These are phyloP conservation scores for Chlorella sp. DNA, from an alignment of 139 green algal species.

Conservation along the genomic window DNA sequence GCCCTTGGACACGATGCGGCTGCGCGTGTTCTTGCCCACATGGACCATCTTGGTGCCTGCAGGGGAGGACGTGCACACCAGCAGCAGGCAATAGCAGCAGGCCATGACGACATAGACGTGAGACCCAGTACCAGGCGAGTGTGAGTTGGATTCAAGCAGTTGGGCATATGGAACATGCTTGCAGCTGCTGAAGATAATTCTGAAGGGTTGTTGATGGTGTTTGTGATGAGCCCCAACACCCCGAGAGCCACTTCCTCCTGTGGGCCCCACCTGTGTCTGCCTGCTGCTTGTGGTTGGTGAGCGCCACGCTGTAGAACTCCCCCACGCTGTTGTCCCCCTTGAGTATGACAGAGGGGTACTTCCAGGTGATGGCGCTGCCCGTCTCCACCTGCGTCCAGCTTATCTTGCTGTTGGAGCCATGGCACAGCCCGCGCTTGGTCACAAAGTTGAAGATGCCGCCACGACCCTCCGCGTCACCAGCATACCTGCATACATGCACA, in stretches of 20 bases:
- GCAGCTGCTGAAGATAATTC: too few species aligned
- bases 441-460: slow-evolving; percentile 99
- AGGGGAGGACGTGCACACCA: too few species aligned
- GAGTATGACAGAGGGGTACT: slow-evolving; percentile 94
- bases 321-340: slow-evolving; percentile 91
- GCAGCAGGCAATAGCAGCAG: too few species aligned
- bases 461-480: slow-evolving; percentile 80
- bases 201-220: too few species aligned
- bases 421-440: slow-evolving; percentile 96
- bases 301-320: slow-evolving; percentile 97
- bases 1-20: slow-evolving; percentile 96
- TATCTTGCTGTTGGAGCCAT: slow-evolving; percentile 90
- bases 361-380: slow-evolving; percentile 97
- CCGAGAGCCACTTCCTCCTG: too few species aligned
- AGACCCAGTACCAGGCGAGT: too few species aligned
- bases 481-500: too few species aligned
- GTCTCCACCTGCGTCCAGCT: slow-evolving; percentile 99
- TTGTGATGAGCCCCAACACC: too few species aligned
- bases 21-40: slow-evolving; percentile 94
- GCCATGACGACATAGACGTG: too few species aligned
- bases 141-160: too few species aligned
- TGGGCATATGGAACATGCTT: too few species aligned
- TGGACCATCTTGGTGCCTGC: slow-evolving; percentile 98
- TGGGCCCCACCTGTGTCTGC: slow-evolving; percentile 28
- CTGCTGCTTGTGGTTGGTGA: slow-evolving; percentile 98